Conservation (phyloP, 495 filamentous ascomycete genomes). For the Trichoderma reesei region DNA sequence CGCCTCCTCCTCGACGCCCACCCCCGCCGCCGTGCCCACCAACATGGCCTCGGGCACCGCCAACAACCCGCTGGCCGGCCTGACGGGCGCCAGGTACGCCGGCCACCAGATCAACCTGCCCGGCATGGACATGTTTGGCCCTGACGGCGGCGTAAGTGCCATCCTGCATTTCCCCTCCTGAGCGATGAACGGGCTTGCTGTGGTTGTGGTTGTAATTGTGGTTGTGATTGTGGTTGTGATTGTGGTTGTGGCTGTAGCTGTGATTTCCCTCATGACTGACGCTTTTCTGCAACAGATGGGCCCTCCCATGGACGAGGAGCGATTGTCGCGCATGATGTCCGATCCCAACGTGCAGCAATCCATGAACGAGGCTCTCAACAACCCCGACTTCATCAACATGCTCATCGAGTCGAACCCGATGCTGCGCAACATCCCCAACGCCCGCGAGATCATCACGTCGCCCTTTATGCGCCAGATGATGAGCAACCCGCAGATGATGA, state of each 20-base stretch:
- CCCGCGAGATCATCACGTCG: constrained; percentile 73
- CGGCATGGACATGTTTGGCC: constrained; percentile 81
- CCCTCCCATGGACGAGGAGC: constrained; percentile 66
- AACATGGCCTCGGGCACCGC: constrained; percentile 91
- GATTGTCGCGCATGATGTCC: constrained; percentile 72
- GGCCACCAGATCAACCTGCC: constrained; percentile 77
- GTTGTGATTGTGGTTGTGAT: too few relatives aligned
- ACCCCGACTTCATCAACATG: constrained; percentile 83
- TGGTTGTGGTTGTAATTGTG: background rate
- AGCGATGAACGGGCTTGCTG: too few relatives aligned
- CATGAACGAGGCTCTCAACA: constrained; percentile 90
- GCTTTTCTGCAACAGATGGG: too few relatives aligned
- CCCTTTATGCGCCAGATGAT: constrained; percentile 87
- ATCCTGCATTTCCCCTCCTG: background rate
- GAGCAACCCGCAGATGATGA: constrained; percentile 79
- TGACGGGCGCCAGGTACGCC: constrained; percentile 92
- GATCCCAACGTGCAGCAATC: constrained; percentile 73
- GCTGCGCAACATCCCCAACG: constrained; percentile 74
- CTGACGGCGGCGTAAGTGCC: constrained; percentile 88
- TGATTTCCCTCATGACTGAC: too few relatives aligned
- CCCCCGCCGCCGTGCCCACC: constrained; percentile 58
- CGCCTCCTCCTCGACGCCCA: constrained; percentile 39
- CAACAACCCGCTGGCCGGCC: constrained; percentile 76
- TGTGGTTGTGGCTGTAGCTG: too few relatives aligned
- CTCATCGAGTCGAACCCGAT: constrained; percentile 85